Conservation (phyloP, 345 rosid species). For the Eucalyptus victrix region DNA sequence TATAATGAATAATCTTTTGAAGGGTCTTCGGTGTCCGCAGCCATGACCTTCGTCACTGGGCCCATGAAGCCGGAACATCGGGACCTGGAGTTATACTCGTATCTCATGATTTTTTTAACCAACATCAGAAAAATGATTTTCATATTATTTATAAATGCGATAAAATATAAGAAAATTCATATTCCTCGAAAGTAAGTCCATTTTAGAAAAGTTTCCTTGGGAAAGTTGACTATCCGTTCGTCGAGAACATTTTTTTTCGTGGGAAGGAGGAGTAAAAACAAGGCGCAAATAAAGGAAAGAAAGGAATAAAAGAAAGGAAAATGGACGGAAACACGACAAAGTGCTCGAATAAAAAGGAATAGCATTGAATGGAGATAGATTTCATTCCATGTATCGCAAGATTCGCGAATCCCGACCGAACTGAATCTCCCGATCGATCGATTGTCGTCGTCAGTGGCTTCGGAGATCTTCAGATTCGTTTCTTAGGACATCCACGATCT, state of each 20-base stretch:
- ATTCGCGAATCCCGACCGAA: background rate
- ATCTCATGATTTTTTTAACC: no score
- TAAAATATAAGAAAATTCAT: no score
- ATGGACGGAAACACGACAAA: background rate
- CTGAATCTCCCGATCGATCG: background rate
- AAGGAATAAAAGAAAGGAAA: background rate
- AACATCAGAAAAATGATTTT: background rate
- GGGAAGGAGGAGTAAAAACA: background rate
- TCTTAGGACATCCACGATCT: background rate
- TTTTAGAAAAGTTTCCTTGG: background rate
- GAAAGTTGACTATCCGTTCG: background rate
- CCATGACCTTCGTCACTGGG: background rate
- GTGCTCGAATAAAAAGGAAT: background rate
- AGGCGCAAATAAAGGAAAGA: background rate
- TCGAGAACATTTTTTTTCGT: background rate
- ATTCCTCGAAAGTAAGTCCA: background rate
- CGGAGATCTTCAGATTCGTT: background rate
- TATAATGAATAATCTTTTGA: no score
- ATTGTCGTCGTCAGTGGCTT: background rate
- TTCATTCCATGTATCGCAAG: background rate
- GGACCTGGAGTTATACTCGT: background rate
- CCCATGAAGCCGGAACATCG: background rate
- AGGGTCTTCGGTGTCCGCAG: rapidly evolving
- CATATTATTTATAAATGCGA: background rate
- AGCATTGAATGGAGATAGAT: background rate